Evolutionary conservation across 495 filamentous ascomycete species (phyloP).

Genomic region (Lasiosphaeria miniovina): DNA sequence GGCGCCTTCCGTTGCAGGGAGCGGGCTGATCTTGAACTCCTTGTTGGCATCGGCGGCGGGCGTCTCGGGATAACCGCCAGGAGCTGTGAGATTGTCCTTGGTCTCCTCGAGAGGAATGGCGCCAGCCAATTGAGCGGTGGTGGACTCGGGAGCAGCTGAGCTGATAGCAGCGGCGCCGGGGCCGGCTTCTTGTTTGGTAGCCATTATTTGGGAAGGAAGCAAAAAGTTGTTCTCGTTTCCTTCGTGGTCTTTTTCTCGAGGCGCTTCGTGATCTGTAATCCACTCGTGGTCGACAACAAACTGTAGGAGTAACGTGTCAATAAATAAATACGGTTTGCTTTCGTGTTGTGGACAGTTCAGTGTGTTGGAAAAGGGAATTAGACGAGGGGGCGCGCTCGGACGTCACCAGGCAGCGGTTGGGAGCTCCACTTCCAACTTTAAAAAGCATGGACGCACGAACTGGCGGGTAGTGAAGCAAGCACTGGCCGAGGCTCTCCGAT

Average conservation of each 20-base stretch:
- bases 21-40: conserved; percentile 63
- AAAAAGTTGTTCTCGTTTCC: conserved; percentile 90
- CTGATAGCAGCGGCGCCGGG: conserved; percentile 32
- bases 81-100: conserved; percentile 6
- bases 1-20: conserved; percentile 72
- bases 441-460: not conserved
- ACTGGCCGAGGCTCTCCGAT: not conserved
- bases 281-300: conserved; percentile 91
- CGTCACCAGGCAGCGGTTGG: not conserved
- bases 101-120: conserved; percentile 59
- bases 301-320: conserved; percentile 38
- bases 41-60: conserved; percentile 52
- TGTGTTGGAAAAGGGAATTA: conserved; percentile 2
- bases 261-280: conserved; percentile 73
- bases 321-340: not conserved
- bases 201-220: conserved; percentile 63
- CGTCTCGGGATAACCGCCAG: conserved; percentile 75
- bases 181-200: conserved; percentile 32
- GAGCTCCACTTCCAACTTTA: not conserved
- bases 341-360: not conserved
- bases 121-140: conserved; percentile 68
- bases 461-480: not conserved
- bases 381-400: conserved; percentile 5
- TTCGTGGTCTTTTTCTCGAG: conserved; percentile 71
- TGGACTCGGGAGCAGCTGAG: conserved; percentile 64